Evolutionary conservation across 345 rosid genomes (phyloP), one percentile per base, ranked within the genome.

Genomic region (Anastatica hierochuntica): DNA sequence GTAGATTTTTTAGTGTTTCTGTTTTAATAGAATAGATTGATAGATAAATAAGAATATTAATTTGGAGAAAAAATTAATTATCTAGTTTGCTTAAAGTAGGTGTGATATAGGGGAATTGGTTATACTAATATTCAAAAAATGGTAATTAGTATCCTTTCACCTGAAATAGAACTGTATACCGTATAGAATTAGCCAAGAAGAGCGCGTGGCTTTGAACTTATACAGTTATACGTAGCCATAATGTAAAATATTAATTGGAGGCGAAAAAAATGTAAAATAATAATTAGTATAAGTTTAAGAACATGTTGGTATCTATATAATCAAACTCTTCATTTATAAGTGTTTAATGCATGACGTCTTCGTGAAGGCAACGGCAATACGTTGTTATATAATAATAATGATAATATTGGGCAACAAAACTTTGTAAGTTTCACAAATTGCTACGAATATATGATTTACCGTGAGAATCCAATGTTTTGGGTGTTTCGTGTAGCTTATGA

Each of bases 291-390:
- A 50, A 49, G 59, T 49, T 57, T 65, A 64, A 57, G 70, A 43
- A 43, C 59, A 58, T 65, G 59, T 66, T 60, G 61, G 62, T 17
- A 38, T 52, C 60, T 40, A 10, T 59, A 60, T 60, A 56, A 53
- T 67, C 53, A 53, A 59, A 39, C 9, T 11, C 36, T 47, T 21
- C 44, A 60, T 53, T 45, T 37, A 66, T 52, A 66, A 45, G 18
- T 7, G 66, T 30, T 61, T 55, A 56, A 42, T 68, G 58, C 72
- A 56, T 62, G 63, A 49, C 67, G 72, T 55, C 63, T 43, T 18
- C 72, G 72, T 68, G 16, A 62, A 68, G 72, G 72, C 63, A 55
- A 68, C 72, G 72, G 72, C 68, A 38, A 14, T 14, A 10, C 7
- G 19, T 6, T 4, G 9, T 4, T 6, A 29, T 12, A 35, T 35